Conservation (phyloP, 345 rosid species). For the Cochlearia excelsa region DNA sequence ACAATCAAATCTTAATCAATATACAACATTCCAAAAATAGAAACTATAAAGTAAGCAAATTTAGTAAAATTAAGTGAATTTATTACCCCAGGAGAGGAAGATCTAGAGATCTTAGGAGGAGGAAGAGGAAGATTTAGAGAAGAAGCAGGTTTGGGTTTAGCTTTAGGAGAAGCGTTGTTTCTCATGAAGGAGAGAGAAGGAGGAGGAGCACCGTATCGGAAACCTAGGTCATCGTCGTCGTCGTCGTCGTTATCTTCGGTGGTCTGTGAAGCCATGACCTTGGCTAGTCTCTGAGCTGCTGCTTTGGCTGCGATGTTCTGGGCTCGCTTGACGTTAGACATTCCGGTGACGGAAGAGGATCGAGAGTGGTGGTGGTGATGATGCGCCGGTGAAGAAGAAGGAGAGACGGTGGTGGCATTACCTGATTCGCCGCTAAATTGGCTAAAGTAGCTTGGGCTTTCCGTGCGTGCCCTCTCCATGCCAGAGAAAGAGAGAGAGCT, state of each 20-base stretch:
- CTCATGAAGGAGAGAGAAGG: slow-evolving; percentile 70
- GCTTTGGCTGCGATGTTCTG: slow-evolving; percentile 97
- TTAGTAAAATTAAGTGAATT: slow-evolving; percentile 11
- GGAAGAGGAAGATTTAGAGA: slow-evolving; percentile 80
- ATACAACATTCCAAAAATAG: slow-evolving; percentile 30
- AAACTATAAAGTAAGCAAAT: slow-evolving; percentile 19
- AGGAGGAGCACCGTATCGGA: slow-evolving; percentile 84
- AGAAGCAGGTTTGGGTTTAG: slow-evolving; percentile 38
- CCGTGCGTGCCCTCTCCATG: slow-evolving; percentile 79
- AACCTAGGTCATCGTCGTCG: slow-evolving; percentile 65
- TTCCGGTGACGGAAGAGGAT: slow-evolving; percentile 60
- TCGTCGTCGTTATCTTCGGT: slow-evolving; percentile 68
- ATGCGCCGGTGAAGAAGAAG: slow-evolving; percentile 58
- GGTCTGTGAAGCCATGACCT: slow-evolving; percentile 98
- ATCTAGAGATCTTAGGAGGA: too few relatives aligned
- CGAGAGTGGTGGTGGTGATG: slow-evolving; percentile 63
- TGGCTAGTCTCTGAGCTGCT: slow-evolving; percentile 96
- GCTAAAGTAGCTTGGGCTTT: slow-evolving; percentile 66
- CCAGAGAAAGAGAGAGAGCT: neutral
- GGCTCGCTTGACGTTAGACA: slow-evolving; percentile 78
- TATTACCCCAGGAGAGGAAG: slow-evolving; percentile 85
- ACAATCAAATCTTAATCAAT: slow-evolving; percentile 14
- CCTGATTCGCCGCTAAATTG: slow-evolving; percentile 71
- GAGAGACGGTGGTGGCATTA: slow-evolving; percentile 30
- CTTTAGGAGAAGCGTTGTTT: slow-evolving; percentile 31